phyloP scores from a whole-genome alignment of 2,329 filamentous ascomycete species.

The Ceratocystiopsis sp. region DNA sequence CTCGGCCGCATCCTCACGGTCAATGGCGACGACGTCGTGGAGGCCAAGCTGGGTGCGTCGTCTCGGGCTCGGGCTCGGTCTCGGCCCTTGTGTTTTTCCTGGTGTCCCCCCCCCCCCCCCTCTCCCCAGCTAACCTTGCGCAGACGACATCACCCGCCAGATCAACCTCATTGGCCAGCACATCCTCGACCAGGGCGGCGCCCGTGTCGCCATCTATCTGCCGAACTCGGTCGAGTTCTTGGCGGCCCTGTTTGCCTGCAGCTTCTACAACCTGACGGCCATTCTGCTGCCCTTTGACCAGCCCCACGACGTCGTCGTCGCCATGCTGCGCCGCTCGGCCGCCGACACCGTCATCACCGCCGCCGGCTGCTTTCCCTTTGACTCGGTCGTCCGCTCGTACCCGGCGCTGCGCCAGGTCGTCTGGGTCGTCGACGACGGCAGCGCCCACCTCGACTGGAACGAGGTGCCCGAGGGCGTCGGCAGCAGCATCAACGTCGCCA shows the following conservation, averaged over 20 bases:
- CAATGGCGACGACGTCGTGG: too few species aligned
- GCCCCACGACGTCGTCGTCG: constrained; percentile 47
- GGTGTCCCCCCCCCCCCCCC: too few species aligned
- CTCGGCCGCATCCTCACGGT: constrained; percentile 47
- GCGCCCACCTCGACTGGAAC: constrained; percentile 88
- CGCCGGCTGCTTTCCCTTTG: constrained; percentile 73
- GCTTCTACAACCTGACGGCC: constrained; percentile 77
- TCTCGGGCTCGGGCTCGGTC: too few species aligned
- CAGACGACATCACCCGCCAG: constrained; percentile 58
- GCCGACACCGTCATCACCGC: constrained; percentile 72
- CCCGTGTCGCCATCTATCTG: constrained; percentile 73
- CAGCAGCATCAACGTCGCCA: constrained; percentile 61
- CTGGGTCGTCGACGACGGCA: constrained; percentile 87
- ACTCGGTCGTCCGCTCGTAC: constrained; percentile 47
- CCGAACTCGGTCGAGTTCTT: constrained; percentile 88
- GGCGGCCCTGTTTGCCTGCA: constrained; percentile 65
- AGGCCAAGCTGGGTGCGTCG: too few species aligned
- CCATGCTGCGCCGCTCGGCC: constrained; percentile 54
- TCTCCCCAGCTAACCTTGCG: too few species aligned
- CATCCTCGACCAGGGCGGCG: constrained; percentile 51
- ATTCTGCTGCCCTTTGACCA: constrained; percentile 74
- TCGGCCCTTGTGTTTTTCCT: too few species aligned
- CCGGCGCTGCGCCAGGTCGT: constrained; percentile 59
- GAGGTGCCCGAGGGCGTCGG: constrained; percentile 65
- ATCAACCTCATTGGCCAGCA: constrained; percentile 77